These are phyloP conservation scores for Plantago coronopus DNA, from an alignment of 305 asterid species.

Conservation along the genomic window DNA sequence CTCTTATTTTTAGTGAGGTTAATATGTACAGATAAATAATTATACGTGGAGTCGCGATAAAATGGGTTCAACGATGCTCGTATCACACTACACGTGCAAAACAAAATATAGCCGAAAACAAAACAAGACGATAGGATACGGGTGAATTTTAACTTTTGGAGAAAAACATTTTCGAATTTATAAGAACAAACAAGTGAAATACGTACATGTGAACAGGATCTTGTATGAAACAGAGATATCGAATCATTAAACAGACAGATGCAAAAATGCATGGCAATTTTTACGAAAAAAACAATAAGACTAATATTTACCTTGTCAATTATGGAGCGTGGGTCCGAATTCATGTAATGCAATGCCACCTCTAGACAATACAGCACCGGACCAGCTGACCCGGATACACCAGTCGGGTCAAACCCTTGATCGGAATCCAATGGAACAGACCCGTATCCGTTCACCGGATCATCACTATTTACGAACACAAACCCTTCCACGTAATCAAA, in stretches of 20 bases:
- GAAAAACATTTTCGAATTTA: too few relatives aligned
- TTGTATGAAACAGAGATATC: too few relatives aligned
- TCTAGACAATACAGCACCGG: conserved; percentile 86
- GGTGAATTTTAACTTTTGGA: too few relatives aligned
- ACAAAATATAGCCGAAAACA: background rate
- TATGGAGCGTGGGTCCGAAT: conserved; percentile 35
- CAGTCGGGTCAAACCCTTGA: conserved; percentile 44
- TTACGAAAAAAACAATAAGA: background rate
- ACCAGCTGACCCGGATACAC: conserved; percentile 40
- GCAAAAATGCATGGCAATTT: background rate
- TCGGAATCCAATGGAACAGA: conserved; percentile 50
- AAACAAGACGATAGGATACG: too few relatives aligned
- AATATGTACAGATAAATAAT: too few relatives aligned
- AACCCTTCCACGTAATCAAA: conserved; percentile 88
- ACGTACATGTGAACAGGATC: too few relatives aligned
- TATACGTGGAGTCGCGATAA: background rate
- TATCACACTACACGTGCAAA: background rate
- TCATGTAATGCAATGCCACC: conserved; percentile 61
- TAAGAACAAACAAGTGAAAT: too few relatives aligned
- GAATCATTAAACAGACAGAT: too few relatives aligned
- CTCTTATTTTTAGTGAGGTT: too few relatives aligned
- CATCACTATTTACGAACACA: conserved; percentile 62
- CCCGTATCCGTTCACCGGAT: conserved; percentile 78
- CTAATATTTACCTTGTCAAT: conserved; percentile 45
- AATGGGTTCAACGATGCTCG: background rate